Evolutionary conservation across 2,329 filamentous ascomycete genomes (phyloP).

Genomic region (Sporothrix brunneoviolacea): DNA sequence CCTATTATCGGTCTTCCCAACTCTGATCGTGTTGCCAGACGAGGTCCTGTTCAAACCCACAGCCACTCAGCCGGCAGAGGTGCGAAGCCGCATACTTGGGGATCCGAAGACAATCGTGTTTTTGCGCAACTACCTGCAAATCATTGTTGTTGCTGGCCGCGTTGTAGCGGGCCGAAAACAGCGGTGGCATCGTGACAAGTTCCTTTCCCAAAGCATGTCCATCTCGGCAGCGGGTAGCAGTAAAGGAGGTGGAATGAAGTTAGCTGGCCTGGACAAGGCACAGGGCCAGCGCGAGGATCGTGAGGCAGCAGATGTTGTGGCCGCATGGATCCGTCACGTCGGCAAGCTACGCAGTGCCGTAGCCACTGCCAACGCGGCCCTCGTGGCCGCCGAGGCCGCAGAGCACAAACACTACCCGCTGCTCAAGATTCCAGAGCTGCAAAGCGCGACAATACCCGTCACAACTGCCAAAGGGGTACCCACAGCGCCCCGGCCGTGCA

Average conservation of each 20-base stretch:
- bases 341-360: constrained; percentile 68
- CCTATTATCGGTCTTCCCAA: constrained; percentile 68
- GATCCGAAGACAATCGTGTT: constrained; percentile 57
- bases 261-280: constrained; percentile 75
- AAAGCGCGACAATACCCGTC: constrained; percentile 58
- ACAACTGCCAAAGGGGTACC: constrained; percentile 65
- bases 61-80: constrained; percentile 47
- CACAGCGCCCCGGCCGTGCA: constrained; percentile 67
- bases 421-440: constrained; percentile 60
- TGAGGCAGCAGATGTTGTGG: constrained; percentile 71
- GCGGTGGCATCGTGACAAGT: constrained; percentile 85
- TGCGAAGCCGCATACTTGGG: constrained; percentile 57
- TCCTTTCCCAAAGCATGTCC: constrained; percentile 79
- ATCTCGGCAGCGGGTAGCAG: constrained; percentile 62
- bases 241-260: constrained; percentile 79
- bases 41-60: constrained; percentile 59
- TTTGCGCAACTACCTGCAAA: constrained; percentile 55
- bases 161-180: constrained; percentile 78
- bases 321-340: constrained; percentile 67
- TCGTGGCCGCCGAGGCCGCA: constrained; percentile 19
- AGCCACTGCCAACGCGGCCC: constrained; percentile 53
- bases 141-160: constrained; percentile 64
- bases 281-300: constrained; percentile 79
- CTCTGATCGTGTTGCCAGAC: constrained; percentile 60
- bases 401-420: constrained; percentile 21